These are phyloP conservation scores for Cercospora citrullina DNA, from an alignment of 2,329 filamentous ascomycete genomes.

Conservation along the genomic window DNA sequence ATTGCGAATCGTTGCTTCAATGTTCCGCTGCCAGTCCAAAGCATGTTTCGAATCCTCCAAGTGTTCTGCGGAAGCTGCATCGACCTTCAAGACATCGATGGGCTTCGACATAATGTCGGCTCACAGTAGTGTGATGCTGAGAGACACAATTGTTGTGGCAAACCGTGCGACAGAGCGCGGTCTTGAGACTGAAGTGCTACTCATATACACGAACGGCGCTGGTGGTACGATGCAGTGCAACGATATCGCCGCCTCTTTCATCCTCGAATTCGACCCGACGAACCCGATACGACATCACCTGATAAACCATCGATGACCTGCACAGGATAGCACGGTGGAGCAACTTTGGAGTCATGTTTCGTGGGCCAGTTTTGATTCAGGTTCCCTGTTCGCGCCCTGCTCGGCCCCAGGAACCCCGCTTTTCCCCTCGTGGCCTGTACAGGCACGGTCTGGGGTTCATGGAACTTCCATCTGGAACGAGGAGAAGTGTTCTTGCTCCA, in stretches of 20 bases:
- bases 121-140: not conserved
- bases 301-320: not conserved
- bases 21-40: constrained; percentile 5
- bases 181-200: not conserved
- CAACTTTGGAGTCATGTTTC: not conserved
- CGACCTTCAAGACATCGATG: not conserved
- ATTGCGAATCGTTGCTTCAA: constrained; percentile 17
- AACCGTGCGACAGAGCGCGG: not conserved
- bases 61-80: constrained; percentile 15
- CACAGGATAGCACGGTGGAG: not conserved
- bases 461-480: not conserved
- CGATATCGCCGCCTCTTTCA: not conserved
- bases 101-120: not conserved
- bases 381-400: not conserved
- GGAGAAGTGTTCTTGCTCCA: not conserved
- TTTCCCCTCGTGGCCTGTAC: not conserved
- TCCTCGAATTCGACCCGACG: not conserved
- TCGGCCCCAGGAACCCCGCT: not conserved
- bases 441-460: not conserved
- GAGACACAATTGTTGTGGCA: not conserved
- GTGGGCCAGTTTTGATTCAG: not conserved
- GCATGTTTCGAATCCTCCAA: constrained; percentile 11
- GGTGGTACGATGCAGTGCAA: not conserved
- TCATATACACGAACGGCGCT: not conserved
- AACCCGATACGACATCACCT: not conserved